Percentiles rank a stretch among this genome's conserved stretches.
Evolutionary conservation across 2,329 filamentous ascomycete species (phyloP).

Genomic region (Colletotrichum sidae): DNA sequence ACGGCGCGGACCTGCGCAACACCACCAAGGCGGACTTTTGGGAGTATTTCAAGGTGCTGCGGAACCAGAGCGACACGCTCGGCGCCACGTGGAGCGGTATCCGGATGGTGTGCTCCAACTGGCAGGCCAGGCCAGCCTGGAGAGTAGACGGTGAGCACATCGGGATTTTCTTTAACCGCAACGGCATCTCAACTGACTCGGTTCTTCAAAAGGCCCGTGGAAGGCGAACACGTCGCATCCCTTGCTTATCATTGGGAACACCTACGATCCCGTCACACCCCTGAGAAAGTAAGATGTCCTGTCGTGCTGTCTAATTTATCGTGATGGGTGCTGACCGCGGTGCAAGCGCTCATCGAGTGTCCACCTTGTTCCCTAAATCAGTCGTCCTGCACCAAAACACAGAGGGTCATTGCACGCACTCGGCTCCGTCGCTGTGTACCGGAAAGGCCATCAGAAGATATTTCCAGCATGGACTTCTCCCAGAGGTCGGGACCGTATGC

Average conservation of each 20-base stretch:
- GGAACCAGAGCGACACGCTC: conserved; percentile 33
- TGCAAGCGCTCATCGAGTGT: conserved; percentile 11
- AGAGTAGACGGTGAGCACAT: conserved; percentile 2
- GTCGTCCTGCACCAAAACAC: conserved; percentile 19
- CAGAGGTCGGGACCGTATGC: conserved; percentile 11
- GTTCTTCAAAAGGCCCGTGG: conserved; percentile 8
- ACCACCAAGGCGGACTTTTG: conserved; percentile 34
- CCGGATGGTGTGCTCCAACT: conserved; percentile 43
- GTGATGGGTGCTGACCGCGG: background rate
- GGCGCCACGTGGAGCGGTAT: conserved; percentile 34
- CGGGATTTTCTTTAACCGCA: background rate
- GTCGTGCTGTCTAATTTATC: background rate
- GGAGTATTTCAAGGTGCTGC: conserved; percentile 30
- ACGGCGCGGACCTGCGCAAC: conserved; percentile 17
- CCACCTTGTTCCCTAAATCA: conserved; percentile 17
- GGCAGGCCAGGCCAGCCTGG: conserved; percentile 44
- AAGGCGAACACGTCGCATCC: conserved; percentile 43
- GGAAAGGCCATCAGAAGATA: conserved; percentile 8
- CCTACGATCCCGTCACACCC: conserved; percentile 41
- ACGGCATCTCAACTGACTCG: conserved; percentile 5
- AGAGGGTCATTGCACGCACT: conserved; percentile 17
- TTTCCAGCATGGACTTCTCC: conserved; percentile 17
- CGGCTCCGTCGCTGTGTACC: conserved; percentile 9
- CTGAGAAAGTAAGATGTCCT: conserved; percentile 12
- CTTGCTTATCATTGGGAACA: conserved; percentile 46